Evolutionary conservation across 495 filamentous ascomycete genomes (phyloP).

Genomic region (Neurospora discreta): DNA sequence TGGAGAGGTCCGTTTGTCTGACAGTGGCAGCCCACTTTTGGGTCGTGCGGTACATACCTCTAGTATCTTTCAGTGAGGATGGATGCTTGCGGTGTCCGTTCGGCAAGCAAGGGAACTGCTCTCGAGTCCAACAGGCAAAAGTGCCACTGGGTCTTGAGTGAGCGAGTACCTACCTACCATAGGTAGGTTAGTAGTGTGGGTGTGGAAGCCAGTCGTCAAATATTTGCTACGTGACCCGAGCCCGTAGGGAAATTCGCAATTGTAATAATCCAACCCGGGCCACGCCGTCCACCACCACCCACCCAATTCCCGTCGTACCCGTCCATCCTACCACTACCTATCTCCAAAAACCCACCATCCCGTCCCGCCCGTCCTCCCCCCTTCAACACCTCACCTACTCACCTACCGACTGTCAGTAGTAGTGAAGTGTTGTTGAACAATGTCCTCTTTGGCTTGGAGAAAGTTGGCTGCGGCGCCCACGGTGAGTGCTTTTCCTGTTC

Average conservation of each 20-base stretch:
- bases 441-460: slow-evolving; percentile 43
- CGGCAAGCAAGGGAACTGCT: neutral
- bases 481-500: slow-evolving; percentile 23
- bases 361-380: slow-evolving; percentile 7
- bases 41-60: neutral
- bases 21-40: neutral
- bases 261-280: neutral
- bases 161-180: no score
- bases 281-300: neutral
- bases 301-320: neutral
- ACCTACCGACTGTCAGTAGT: neutral
- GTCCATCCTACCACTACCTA: neutral
- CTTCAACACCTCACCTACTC: slow-evolving; percentile 7
- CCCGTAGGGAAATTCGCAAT: neutral
- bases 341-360: slow-evolving; percentile 14
- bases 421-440: slow-evolving; percentile 20
- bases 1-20: neutral
- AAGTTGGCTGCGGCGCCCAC: slow-evolving; percentile 32
- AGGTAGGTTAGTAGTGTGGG: no score
- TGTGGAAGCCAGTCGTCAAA: slow-evolving; percentile 8
- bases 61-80: neutral
- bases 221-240: slow-evolving; percentile 9
- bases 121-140: neutral
- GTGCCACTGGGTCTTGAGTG: neutral
- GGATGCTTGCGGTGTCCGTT: neutral